Conservation (phyloP, 116 monocot genomes). For the Trichopus zeylanicus region DNA sequence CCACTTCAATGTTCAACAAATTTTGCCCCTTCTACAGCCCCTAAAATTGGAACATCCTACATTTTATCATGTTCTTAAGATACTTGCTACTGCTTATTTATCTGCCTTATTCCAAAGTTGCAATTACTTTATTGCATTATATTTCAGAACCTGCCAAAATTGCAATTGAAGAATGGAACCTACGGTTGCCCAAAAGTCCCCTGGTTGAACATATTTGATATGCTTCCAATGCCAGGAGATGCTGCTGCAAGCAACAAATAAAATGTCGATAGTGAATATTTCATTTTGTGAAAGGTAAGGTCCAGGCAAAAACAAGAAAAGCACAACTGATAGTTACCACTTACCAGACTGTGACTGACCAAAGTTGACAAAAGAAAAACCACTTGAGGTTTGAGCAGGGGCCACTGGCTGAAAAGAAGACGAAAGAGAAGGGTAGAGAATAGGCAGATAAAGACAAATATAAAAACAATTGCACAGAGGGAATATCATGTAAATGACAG, state of each 20-base stretch:
- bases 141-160: not conserved
- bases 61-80: not conserved
- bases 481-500: not conserved
- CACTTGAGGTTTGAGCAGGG: slow-evolving; percentile 37
- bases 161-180: slow-evolving; percentile 14
- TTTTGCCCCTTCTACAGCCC: no score
- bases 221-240: slow-evolving; percentile 58
- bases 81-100: no score
- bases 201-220: slow-evolving; percentile 44
- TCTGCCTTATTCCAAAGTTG: no score
- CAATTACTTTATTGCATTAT: not conserved
- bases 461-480: not conserved
- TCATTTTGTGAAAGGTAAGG: not conserved
- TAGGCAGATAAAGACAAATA: not conserved
- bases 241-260: slow-evolving; percentile 22
- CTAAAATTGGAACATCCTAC: not conserved
- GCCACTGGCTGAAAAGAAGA: slow-evolving; percentile 54
- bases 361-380: slow-evolving; percentile 60
- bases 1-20: no score
- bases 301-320: slow-evolving; percentile 3
- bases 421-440: slow-evolving; percentile 42
- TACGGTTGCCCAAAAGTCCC: slow-evolving; percentile 66
- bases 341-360: slow-evolving; percentile 67
- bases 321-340: not conserved
- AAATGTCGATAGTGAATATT: not conserved